A percentile compares a stretch with the other conserved stretches of the same genome.
These are phyloP conservation scores for Xylaria digitata DNA, from an alignment of 2,329 filamentous ascomycete genomes.

Conservation along the genomic window DNA sequence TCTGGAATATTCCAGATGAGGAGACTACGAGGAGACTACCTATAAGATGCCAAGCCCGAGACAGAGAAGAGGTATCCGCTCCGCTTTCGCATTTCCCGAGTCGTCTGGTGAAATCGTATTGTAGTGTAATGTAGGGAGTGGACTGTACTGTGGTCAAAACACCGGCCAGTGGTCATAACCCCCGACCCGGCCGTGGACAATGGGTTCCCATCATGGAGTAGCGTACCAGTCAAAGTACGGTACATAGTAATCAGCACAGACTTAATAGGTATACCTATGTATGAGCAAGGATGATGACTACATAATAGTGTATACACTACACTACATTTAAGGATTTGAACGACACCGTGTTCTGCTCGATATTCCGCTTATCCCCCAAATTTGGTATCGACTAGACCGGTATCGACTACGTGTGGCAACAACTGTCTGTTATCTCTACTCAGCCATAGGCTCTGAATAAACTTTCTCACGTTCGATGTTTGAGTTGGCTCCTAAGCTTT, in stretches of 20 bases:
- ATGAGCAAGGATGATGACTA: conserved; percentile 6
- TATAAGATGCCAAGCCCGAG: not conserved
- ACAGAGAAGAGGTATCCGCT: not conserved
- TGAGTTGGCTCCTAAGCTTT: not conserved
- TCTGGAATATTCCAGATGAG: not conserved
- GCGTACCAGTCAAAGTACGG: not conserved
- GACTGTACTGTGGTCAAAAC: too few species aligned
- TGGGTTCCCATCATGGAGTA: not conserved
- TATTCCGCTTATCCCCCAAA: conserved; percentile 2
- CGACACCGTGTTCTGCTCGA: conserved; percentile 4
- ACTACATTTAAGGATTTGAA: not conserved
- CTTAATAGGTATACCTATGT: not conserved
- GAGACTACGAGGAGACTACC: not conserved
- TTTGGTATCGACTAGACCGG: conserved; percentile 1
- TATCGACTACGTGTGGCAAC: too few species aligned
- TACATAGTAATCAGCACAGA: conserved; percentile 11
- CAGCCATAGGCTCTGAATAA: not conserved
- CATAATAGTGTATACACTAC: too few species aligned
- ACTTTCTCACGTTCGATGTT: too few species aligned
- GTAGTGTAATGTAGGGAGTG: too few species aligned
- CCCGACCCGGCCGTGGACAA: not conserved
- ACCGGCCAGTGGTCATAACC: too few species aligned
- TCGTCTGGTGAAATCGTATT: not conserved
- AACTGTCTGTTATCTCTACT: not conserved
- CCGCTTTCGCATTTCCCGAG: not conserved